Evolutionary conservation across 2,329 filamentous ascomycete species (phyloP).

Genomic region (Scolecobasidium constrictum): DNA sequence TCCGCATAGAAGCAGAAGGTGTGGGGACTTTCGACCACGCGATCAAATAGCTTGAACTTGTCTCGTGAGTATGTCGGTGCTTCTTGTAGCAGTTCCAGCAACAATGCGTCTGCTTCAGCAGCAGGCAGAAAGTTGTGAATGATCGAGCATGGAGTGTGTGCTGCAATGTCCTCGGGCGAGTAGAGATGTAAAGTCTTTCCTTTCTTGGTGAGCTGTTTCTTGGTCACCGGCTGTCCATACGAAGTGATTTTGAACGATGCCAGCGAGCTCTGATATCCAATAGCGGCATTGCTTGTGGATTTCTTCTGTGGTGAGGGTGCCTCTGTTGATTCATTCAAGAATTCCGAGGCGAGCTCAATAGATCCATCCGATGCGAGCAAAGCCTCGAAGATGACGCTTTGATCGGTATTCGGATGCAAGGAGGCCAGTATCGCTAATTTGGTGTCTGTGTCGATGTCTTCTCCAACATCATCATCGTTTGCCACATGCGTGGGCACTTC

Average conservation of each 20-base stretch:
- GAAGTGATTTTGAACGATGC: conserved; percentile 9
- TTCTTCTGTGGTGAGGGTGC: conserved; percentile 21
- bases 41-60: conserved; percentile 80
- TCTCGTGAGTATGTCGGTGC: conserved; percentile 57
- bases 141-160: conserved; percentile 80
- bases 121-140: conserved; percentile 79
- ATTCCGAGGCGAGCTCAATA: conserved; percentile 52
- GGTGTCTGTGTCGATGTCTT: conserved; percentile 71
- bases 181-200: conserved; percentile 79
- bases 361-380: conserved; percentile 69
- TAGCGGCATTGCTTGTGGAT: conserved; percentile 12
- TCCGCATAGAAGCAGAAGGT: conserved; percentile 77
- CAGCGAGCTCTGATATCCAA: conserved; percentile 34
- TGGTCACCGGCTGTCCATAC: conserved; percentile 12
- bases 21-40: conserved; percentile 75
- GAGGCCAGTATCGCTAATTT: conserved; percentile 80
- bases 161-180: conserved; percentile 67
- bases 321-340: conserved; percentile 33
- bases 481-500: too few relatives aligned
- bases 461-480: too few relatives aligned
- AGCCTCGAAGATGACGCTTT: conserved; percentile 64
- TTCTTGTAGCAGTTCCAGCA: conserved; percentile 67
- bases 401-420: conserved; percentile 53
- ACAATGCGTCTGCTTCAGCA: conserved; percentile 59
- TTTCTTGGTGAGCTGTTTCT: conserved; percentile 53